Percentiles rank a stretch among this genome's conserved stretches.
phyloP scores from a whole-genome alignment of 2,329 filamentous ascomycete species.

The Rhytidhysteron rufulum region DNA sequence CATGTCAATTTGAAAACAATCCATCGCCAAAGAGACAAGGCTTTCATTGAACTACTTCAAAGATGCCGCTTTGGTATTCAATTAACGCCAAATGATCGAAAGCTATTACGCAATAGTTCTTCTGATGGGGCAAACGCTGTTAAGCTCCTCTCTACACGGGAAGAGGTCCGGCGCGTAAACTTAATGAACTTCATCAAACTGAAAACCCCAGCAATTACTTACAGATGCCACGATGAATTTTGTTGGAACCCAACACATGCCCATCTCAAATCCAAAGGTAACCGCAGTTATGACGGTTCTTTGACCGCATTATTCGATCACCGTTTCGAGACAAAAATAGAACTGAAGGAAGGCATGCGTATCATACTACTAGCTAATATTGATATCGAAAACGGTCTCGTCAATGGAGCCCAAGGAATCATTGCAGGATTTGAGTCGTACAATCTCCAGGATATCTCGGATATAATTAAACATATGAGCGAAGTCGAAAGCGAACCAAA shows the following conservation, averaged over 20 bases:
- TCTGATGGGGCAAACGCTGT: conserved; percentile 43
- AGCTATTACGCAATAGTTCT: conserved; percentile 45
- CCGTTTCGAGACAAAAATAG: conserved; percentile 41
- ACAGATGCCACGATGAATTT: conserved; percentile 41
- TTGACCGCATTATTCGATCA: conserved; percentile 42
- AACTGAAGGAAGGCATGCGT: conserved; percentile 50
- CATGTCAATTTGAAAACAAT: conserved; percentile 53
- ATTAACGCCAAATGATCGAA: conserved; percentile 35
- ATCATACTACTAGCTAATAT: conserved; percentile 54
- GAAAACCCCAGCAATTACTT: conserved; percentile 17
- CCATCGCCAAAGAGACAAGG: conserved; percentile 54
- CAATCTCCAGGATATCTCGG: conserved; percentile 24
- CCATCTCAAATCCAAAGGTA: conserved; percentile 13
- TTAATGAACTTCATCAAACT: conserved; percentile 29
- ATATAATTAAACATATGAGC: conserved; percentile 9
- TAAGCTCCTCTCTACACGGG: conserved; percentile 42
- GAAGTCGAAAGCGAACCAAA: conserved; percentile 5
- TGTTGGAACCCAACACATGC: conserved; percentile 29
- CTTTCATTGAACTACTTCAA: conserved; percentile 55
- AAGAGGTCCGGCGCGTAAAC: conserved; percentile 31
- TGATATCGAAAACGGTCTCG: conserved; percentile 24
- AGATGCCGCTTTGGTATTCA: conserved; percentile 49
- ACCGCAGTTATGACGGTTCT: conserved; percentile 15
- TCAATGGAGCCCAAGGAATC: conserved; percentile 33
- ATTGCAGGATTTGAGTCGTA: conserved; percentile 35